Conservation (phyloP, 2,329 filamentous ascomycete species). For the Coniochaeta sp. region DNA sequence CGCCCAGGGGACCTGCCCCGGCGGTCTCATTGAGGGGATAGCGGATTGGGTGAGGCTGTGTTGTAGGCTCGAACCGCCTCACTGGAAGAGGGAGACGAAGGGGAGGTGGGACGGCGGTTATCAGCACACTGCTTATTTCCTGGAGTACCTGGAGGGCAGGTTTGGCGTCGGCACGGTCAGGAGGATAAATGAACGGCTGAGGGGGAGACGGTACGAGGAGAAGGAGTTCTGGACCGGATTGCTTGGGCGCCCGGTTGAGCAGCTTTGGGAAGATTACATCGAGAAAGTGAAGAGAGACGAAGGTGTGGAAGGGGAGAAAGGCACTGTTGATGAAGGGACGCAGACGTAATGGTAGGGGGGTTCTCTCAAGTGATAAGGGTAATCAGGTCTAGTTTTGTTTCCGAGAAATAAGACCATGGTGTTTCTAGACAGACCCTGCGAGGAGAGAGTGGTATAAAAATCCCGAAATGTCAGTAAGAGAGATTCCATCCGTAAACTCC, state of each 20-base stretch:
- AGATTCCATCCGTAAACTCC: not conserved
- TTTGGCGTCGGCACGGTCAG: constrained; percentile 54
- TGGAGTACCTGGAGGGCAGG: constrained; percentile 72
- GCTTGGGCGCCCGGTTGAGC: constrained; percentile 56
- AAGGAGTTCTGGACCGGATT: constrained; percentile 60
- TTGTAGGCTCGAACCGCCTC: constrained; percentile 65
- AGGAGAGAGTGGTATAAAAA: not conserved
- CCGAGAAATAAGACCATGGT: not conserved
- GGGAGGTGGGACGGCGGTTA: constrained; percentile 84
- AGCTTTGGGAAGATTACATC: constrained; percentile 70
- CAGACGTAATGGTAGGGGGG: constrained; percentile 5
- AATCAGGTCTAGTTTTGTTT: not conserved
- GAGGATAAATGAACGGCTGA: constrained; percentile 60
- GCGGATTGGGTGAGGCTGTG: constrained; percentile 87
- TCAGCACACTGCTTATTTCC: constrained; percentile 83
- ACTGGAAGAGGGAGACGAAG: constrained; percentile 61
- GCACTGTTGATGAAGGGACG: constrained; percentile 9
- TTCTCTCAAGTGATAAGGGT: not conserved
- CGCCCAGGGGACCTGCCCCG: constrained; percentile 51
- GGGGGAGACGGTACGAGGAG: constrained; percentile 56
- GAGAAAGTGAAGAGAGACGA: constrained; percentile 13
- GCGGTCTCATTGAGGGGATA: constrained; percentile 81
- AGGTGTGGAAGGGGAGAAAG: not conserved
- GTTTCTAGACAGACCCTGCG: not conserved
- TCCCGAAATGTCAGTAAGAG: not conserved